These are phyloP conservation scores for Astragalus membranaceus DNA, from an alignment of 306 rosid species.

Conservation along the genomic window DNA sequence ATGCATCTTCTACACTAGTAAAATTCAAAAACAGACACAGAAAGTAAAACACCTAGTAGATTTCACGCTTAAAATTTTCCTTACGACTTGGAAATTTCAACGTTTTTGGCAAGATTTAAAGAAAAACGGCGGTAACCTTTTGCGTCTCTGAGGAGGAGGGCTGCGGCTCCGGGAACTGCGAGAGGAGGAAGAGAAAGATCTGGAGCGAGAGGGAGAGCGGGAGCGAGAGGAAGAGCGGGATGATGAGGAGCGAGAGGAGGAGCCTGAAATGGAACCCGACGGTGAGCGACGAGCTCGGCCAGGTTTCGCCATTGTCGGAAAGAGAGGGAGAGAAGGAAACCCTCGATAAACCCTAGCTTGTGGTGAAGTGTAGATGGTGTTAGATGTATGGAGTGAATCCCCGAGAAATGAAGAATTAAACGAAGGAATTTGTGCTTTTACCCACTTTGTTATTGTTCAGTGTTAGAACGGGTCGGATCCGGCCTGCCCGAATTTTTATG, in stretches of 20 bases:
- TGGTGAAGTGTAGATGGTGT: background rate
- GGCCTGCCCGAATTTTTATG: background rate
- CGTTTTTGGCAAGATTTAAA: background rate
- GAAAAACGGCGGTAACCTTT: constrained; percentile 34
- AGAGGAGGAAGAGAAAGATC: constrained; percentile 63
- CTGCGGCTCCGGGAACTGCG: constrained; percentile 74
- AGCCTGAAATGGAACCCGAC: constrained; percentile 10
- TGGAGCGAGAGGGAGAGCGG: constrained; percentile 57
- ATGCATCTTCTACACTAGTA: background rate
- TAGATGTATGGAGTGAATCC: background rate
- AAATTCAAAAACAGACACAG: background rate
- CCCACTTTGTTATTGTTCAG: background rate
- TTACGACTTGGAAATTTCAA: background rate
- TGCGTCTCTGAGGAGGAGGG: constrained; percentile 58
- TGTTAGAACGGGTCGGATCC: background rate
- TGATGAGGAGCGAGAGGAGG: constrained; percentile 68
- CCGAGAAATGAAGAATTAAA: background rate
- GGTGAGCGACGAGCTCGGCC: constrained; percentile 88
- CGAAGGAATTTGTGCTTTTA: background rate
- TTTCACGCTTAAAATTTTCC: background rate
- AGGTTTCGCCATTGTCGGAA: constrained; percentile 79
- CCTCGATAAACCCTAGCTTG: constrained; percentile 65
- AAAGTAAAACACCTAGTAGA: background rate
- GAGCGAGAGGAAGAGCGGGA: constrained; percentile 32
- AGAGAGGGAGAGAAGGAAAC: constrained; percentile 28